phyloP scores from a whole-genome alignment of 345 rosid species.

The Citrus sp. region DNA sequence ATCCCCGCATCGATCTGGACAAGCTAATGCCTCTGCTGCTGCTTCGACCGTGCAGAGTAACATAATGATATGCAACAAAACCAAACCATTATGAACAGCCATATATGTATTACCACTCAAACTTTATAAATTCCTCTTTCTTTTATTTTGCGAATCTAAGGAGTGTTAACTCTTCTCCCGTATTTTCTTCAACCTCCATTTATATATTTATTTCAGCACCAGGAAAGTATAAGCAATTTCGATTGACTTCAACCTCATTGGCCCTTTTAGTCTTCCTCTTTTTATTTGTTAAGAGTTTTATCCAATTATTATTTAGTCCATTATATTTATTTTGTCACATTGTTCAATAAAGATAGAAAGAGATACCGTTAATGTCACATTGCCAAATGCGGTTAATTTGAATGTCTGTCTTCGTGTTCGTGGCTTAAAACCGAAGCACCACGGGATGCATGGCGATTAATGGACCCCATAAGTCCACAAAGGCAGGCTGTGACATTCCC shows the following conservation, averaged over 20 bases:
- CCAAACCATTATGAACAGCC: background rate
- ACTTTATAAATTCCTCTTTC: too few relatives aligned
- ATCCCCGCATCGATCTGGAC: background rate
- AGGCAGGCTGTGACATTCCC: too few relatives aligned
- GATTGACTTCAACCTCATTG: background rate
- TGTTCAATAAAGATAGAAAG: too few relatives aligned
- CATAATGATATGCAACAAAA: background rate
- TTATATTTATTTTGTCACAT: too few relatives aligned
- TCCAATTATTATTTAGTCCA: too few relatives aligned
- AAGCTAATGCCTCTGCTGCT: background rate
- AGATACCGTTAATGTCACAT: accelerated
- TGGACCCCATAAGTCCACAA: too few relatives aligned
- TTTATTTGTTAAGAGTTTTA: background rate
- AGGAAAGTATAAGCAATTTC: background rate
- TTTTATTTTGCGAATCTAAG: too few relatives aligned
- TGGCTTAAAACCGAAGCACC: too few relatives aligned
- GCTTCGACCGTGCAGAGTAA: background rate
- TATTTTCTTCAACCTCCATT: background rate
- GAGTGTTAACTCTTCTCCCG: background rate
- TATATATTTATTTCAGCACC: background rate
- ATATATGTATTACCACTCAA: background rate
- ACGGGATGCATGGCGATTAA: too few relatives aligned
- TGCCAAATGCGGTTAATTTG: too few relatives aligned
- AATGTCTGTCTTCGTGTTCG: too few relatives aligned
- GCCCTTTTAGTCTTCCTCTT: background rate